Evolutionary conservation across 345 rosid species (phyloP).

Genomic region (Salix purpurea): DNA sequence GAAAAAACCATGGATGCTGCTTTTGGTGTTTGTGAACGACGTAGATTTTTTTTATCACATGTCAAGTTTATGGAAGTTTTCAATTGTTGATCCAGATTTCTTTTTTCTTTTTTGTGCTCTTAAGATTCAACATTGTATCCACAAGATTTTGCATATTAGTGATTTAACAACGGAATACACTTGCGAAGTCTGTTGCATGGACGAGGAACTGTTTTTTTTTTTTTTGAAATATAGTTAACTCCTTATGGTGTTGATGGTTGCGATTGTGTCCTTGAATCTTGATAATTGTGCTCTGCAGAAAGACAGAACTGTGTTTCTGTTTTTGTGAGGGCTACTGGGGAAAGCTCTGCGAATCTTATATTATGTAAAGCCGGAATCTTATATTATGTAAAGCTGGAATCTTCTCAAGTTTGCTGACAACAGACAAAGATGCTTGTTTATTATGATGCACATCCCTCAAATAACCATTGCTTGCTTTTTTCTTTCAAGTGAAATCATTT

Average conservation of each 20-base stretch:
- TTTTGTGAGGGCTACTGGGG: constrained; percentile 51
- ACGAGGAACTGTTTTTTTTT: background rate
- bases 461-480: background rate
- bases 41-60: background rate
- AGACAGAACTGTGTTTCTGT: constrained; percentile 31
- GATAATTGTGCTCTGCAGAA: constrained; percentile 33
- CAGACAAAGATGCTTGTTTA: background rate
- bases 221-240: background rate
- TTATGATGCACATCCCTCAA: background rate
- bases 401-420: background rate
- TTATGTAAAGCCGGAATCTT: background rate
- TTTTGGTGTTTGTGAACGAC: background rate
- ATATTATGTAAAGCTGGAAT: background rate
- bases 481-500: too few relatives aligned
- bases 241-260: background rate
- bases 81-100: background rate
- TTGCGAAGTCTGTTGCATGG: background rate
- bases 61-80: background rate
- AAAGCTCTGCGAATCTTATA: constrained; percentile 35
- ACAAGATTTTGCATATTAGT: background rate
- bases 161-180: background rate
- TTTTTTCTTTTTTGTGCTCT: background rate
- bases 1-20: background rate
- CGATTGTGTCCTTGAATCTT: background rate
- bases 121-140: background rate